Base-by-base conservation (phyloP, 768 basidiomycete genomes). In the Pulveroboletus sp. region DNA sequence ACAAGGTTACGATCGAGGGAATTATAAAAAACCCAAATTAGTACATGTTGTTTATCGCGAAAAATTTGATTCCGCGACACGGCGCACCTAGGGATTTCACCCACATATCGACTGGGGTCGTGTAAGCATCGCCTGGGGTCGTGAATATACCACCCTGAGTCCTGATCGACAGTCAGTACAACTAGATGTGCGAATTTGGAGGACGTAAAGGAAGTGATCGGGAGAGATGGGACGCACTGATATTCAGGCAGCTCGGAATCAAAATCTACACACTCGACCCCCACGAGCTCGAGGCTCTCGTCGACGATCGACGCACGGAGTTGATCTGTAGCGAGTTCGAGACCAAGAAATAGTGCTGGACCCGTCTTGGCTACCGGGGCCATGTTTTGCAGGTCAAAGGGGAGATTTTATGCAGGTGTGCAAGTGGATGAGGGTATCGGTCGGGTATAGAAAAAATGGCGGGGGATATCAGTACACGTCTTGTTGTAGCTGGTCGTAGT, bases 31-130 rank as follows among this genome's bases (percentile, higher is more conserved):
- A 45, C n/a, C 65, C 59, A 63, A 69, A 69, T 67, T 69, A 60
- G 67, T 69, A 53, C 53, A 57, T 46, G 50, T 66, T 64, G 66
- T 63, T n/a, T 68, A 66, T 63, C 58, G n/a, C 55, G 67, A 73
- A 75, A 80, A 75, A 72, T 74, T 81, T 82, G 82, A 70, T 84
- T 81, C 80, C 81, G 81, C 70, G 51, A 55, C 42, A 43, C 29
- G 35, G 37, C 51, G 47, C 66, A 90, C 90, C 90, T 42, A 93
- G 78, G 14, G 77, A 86, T 65, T 88, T 90, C 46, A 90, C 82
- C 90, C 90, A 92, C 87, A 92, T 90, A 60, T 93, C 90, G 39
- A 93, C 78, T 2, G 90, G 90, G 7, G 90, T 90, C 33, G 87
- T 91, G 63, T 87, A 90, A 20, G 87, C 88, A 67, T 92, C 89